Conservation (phyloP, 371 early-diverging fungal genomes). For the Blakeslea trispora region DNA sequence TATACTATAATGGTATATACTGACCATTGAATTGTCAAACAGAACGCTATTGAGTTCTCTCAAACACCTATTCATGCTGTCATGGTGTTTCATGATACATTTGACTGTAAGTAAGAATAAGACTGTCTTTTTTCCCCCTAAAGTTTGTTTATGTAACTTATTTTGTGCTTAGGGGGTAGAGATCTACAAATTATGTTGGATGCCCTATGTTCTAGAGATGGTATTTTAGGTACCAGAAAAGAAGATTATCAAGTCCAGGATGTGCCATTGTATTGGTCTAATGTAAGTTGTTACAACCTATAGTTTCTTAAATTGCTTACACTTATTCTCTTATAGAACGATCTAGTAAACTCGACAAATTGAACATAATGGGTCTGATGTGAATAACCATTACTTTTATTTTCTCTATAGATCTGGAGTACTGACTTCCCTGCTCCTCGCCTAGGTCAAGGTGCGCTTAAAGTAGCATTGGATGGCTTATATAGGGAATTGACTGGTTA, state of each 20-base stretch:
- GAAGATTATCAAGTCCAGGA: constrained; percentile 45
- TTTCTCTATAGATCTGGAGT: constrained; percentile 69
- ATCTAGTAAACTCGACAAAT: constrained; percentile 32
- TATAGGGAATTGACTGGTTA: constrained; percentile 41
- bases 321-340: constrained; percentile 30
- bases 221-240: constrained; percentile 60
- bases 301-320: not conserved
- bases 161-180: constrained; percentile 61
- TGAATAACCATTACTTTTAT: too few relatives aligned
- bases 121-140: too few relatives aligned
- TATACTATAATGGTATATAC: too few relatives aligned
- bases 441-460: constrained; percentile 83
- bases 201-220: constrained; percentile 67
- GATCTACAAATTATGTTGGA: constrained; percentile 85
- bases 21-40: not conserved
- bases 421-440: constrained; percentile 80
- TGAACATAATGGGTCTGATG: not conserved
- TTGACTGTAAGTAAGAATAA: constrained; percentile 60
- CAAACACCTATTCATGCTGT: constrained; percentile 67
- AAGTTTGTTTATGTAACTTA: too few relatives aligned
- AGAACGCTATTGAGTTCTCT: constrained; percentile 47
- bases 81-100: constrained; percentile 85
- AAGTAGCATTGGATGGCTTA: constrained; percentile 64
- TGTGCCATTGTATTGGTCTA: constrained; percentile 81
- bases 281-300: constrained; percentile 39